Evolutionary conservation across 2,329 filamentous ascomycete genomes (phyloP).

Genomic region (Phaeosphaeriaceae sp.): DNA sequence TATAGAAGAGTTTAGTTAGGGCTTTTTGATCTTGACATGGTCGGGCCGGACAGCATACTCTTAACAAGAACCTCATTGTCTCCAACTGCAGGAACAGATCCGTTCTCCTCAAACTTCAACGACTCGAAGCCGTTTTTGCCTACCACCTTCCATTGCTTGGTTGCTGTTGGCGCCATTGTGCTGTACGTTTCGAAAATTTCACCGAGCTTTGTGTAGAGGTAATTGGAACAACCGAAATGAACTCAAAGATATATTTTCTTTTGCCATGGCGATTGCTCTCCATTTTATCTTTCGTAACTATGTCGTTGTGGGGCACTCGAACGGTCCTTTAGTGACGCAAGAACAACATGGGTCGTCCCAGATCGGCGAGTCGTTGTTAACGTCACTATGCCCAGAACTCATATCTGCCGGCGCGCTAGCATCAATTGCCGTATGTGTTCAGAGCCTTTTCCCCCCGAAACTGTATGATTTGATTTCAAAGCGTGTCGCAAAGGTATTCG

Average conservation of each 20-base stretch:
- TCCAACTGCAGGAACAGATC: conserved; percentile 65
- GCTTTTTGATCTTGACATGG: not conserved
- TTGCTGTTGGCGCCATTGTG: conserved; percentile 52
- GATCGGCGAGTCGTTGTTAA: conserved; percentile 2
- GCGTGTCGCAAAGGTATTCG: not conserved
- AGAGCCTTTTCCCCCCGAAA: not conserved
- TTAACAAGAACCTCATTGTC: conserved; percentile 77
- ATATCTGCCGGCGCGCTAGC: not conserved
- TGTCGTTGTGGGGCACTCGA: conserved; percentile 19
- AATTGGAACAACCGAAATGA: not conserved
- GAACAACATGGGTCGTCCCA: conserved; percentile 11
- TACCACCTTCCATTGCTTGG: conserved; percentile 64
- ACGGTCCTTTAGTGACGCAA: conserved; percentile 31
- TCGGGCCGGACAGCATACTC: conserved; percentile 40
- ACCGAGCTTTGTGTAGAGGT: not conserved
- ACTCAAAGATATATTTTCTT: not conserved
- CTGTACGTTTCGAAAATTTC: conserved; percentile 1
- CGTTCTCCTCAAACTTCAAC: conserved; percentile 62
- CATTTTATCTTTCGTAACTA: conserved; percentile 17
- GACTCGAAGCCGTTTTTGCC: conserved; percentile 66
- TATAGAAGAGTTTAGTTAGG: conserved; percentile 27
- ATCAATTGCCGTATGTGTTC: not conserved
- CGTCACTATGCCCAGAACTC: conserved; percentile 2
- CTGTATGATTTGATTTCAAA: not conserved
- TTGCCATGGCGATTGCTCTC: conserved; percentile 2